Percentiles rank a stretch among this genome's conserved stretches.
Conservation (phyloP, 2,329 filamentous ascomycete genomes). For the Pseudocercospora cruenta region DNA sequence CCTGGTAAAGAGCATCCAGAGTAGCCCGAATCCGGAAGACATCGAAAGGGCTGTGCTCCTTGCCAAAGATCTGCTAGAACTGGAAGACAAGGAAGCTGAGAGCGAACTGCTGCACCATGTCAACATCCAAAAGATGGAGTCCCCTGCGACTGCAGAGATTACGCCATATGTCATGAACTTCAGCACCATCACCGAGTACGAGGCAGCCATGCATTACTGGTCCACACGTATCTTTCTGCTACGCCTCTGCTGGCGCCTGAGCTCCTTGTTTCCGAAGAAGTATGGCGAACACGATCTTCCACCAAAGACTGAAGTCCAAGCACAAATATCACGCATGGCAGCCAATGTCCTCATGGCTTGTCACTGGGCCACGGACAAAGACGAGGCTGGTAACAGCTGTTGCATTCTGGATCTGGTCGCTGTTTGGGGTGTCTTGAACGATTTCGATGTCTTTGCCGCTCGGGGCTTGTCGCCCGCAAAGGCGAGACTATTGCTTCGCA, state of each 20-base stretch:
- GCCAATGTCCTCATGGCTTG: conserved; percentile 24
- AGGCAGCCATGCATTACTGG: conserved; percentile 25
- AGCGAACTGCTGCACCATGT: conserved; percentile 24
- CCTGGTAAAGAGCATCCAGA: conserved; percentile 16
- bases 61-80: conserved; percentile 15
- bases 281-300: conserved; percentile 10
- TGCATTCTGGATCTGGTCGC: conserved; percentile 20
- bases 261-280: conserved; percentile 17
- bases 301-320: conserved; percentile 13
- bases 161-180: conserved; percentile 23
- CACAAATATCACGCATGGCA: conserved; percentile 20
- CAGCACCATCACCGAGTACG: conserved; percentile 20
- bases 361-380: conserved; percentile 19
- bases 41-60: conserved; percentile 14
- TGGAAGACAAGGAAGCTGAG: conserved; percentile 22
- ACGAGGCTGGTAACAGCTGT: conserved; percentile 22
- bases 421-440: conserved; percentile 23
- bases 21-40: conserved; percentile 6
- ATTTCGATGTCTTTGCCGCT: conserved; percentile 25
- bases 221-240: conserved; percentile 20
- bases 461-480: conserved; percentile 16
- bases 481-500: conserved; percentile 12
- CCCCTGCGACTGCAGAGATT: background rate
- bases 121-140: conserved; percentile 20
- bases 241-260: conserved; percentile 24